Conservation (phyloP, 352 stramenopile species). For the Phytophthora tentaculata region DNA sequence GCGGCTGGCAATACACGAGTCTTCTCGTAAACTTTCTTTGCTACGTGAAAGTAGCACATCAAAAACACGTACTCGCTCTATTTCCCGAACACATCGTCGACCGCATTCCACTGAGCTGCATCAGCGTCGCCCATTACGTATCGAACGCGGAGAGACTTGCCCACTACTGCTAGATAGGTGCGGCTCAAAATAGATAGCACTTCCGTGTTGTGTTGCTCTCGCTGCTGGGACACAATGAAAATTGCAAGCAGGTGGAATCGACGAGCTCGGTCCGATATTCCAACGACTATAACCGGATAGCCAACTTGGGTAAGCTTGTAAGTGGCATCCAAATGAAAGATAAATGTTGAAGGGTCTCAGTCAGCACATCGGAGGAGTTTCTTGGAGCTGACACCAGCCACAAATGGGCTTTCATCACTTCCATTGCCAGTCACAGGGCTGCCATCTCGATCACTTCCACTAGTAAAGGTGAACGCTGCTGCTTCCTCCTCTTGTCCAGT, state of each 20-base stretch:
- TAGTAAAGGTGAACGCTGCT: conserved; percentile 15
- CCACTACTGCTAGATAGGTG: too few relatives aligned
- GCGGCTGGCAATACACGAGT: too few relatives aligned
- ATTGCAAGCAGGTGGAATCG: conserved; percentile 30
- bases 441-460: not conserved
- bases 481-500: conserved; percentile 20
- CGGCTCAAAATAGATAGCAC: not conserved
- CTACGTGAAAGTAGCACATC: too few relatives aligned
- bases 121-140: too few relatives aligned
- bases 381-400: conserved; percentile 20
- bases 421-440: conserved; percentile 10
- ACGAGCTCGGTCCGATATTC: conserved; percentile 21
- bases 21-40: too few relatives aligned
- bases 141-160: too few relatives aligned
- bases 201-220: conserved; percentile 9
- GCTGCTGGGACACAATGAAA: conserved; percentile 29
- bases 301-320: conserved; percentile 39
- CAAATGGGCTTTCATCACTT: conserved; percentile 16
- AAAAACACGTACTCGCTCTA: too few relatives aligned
- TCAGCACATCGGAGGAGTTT: conserved; percentile 12
- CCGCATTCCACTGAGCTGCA: too few relatives aligned
- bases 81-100: too few relatives aligned
- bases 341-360: not conserved
- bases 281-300: conserved; percentile 26
- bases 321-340: conserved; percentile 28